Percentiles rank a stretch among this genome's conserved stretches.
Conservation (phyloP, 2,329 filamentous ascomycete genomes). For the Passalora sequoiae region DNA sequence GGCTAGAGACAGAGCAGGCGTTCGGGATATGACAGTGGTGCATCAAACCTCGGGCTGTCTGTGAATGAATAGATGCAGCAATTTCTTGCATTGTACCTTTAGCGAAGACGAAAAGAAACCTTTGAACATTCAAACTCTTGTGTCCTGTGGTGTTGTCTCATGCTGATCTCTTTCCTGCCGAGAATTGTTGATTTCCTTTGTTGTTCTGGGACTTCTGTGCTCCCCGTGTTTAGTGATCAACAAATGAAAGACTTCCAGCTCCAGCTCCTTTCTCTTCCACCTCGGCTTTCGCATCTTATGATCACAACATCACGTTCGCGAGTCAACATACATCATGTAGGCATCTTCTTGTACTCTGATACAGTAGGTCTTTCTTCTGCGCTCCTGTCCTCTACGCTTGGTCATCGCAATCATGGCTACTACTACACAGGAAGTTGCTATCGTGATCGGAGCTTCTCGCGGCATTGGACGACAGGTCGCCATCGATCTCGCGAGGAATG, state of each 20-base stretch:
- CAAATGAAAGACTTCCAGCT: too few relatives aligned
- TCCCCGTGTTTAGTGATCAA: too few relatives aligned
- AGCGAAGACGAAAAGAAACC: slow-evolving; percentile 2
- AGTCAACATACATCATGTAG: background rate
- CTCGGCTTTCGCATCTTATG: too few relatives aligned
- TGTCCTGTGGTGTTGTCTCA: too few relatives aligned
- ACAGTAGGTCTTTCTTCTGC: background rate
- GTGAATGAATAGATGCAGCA: slow-evolving; percentile 1
- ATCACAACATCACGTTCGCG: background rate
- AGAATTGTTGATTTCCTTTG: too few relatives aligned
- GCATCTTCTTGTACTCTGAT: background rate
- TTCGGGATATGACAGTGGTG: slow-evolving; percentile 7
- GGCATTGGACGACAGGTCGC: slow-evolving; percentile 79
- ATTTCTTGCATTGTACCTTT: too few relatives aligned
- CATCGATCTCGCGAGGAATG: slow-evolving; percentile 66
- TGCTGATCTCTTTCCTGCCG: background rate
- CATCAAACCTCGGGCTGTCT: slow-evolving; percentile 5
- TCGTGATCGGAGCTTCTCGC: slow-evolving; percentile 38
- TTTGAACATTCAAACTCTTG: too few relatives aligned
- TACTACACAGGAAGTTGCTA: slow-evolving; percentile 20
- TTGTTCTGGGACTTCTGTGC: too few relatives aligned
- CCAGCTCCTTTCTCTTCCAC: too few relatives aligned
- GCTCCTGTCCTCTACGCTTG: too few relatives aligned
- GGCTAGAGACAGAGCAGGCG: slow-evolving; percentile 16
- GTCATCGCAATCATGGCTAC: too few relatives aligned